Conservation (phyloP, 192 early-diverging fungal genomes). For the Podila clonocystis region DNA sequence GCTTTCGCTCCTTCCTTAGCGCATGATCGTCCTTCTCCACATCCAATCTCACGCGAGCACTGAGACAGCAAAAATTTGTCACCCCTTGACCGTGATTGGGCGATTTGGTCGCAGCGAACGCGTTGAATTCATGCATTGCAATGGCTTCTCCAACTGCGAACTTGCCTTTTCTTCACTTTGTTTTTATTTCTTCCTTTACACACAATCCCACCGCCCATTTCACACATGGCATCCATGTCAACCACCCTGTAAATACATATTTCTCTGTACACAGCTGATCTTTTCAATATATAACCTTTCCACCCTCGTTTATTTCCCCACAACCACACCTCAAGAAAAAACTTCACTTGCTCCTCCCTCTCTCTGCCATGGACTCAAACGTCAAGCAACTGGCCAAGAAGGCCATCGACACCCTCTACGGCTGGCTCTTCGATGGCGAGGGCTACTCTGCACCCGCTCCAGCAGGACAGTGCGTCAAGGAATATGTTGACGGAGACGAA, state of each 20-base stretch:
- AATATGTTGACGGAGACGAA: slow-evolving; percentile 2
- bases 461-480: slow-evolving; percentile 5
- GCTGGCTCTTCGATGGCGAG: slow-evolving; percentile 21
- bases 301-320: neutral
- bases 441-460: neutral
- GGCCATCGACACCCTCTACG: slow-evolving; percentile 27
- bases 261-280: neutral
- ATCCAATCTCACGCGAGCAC: no score
- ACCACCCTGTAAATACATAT: neutral
- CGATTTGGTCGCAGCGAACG: neutral
- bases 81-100: neutral
- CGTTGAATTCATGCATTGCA: neutral
- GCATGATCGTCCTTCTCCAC: no score
- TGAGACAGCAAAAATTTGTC: slow-evolving; percentile 1
- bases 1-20: no score
- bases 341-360: neutral
- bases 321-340: neutral
- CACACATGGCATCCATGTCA: neutral
- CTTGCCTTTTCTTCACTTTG: neutral
- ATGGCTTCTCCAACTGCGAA: neutral
- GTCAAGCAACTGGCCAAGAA: slow-evolving; percentile 10
- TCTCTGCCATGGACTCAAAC: slow-evolving; percentile 7
- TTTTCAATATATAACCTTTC: neutral
- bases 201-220: neutral
- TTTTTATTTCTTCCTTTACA: neutral